Evolutionary conservation across 768 basidiomycete genomes (phyloP), one percentile per base, ranked within the genome.

Genomic region (Kwoniella newhampshirensis): DNA sequence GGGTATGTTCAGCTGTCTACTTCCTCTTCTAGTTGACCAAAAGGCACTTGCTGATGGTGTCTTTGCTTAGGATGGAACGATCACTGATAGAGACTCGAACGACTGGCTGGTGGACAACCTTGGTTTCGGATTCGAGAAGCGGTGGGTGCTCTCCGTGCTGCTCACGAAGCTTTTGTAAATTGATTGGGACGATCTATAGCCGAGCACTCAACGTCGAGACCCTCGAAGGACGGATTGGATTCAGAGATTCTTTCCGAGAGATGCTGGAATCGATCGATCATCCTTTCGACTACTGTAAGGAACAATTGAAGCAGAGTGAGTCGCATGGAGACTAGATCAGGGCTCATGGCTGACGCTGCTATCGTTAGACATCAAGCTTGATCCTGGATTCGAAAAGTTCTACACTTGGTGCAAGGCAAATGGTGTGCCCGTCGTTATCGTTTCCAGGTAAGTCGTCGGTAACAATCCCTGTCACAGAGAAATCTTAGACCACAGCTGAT

Each of bases 41-140:
- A 35, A 48, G 8, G 26, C 12, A 25, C 20, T n/a, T n/a, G n/a
- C n/a, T n/a, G n/a, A 35, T 50, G 44, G 17, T 17, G 27, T 21
- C 25, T 18, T 7, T 11, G 2, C n/a, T n/a, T 35, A 77, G 77
- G 78, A 79, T 50, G 79, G 78, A 67, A 97, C 92, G 13, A 94
- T 97, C 78, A 94, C 92, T 2, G 91, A 83, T 37, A 84, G 83
- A 69, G 92, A 97, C 74, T 91, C 89, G 6, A 97, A 97, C 75
- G 92, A 96, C 68, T 91, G 88, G 75, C 74, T 94, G 80, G 92
- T 91, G 32, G 94, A 98, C 77, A 86, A 88, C 72, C 83, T 89
- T 55, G 94, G 94, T 21, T 91, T 84, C 73, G 94, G 94, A 17
- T 80, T 80, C 54, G 83, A 84, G 23, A 85, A 84, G 72, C 80